Evolutionary conservation across 1,284 basidiomycete species (phyloP).

Genomic region (Heterobasidion occidentale): DNA sequence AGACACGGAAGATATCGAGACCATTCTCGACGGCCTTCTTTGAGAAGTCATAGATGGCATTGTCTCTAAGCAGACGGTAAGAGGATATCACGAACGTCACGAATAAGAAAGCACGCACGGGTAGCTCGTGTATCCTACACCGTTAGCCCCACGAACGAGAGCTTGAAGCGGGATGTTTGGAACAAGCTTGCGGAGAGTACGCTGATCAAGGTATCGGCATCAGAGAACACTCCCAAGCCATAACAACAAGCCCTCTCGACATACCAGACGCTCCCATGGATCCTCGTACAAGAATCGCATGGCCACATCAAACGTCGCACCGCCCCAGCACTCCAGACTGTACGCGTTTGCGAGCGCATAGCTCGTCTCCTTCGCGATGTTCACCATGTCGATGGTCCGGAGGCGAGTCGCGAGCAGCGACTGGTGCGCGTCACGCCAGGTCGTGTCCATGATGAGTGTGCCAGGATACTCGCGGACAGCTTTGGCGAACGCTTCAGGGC

Average conservation of each 20-base stretch:
- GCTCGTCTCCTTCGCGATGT: slow-evolving; percentile 97
- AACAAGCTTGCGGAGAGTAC: slow-evolving; percentile 90
- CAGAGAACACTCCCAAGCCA: not conserved
- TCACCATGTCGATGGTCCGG: slow-evolving; percentile 95
- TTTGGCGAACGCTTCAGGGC: slow-evolving; percentile 97
- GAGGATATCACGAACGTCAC: not conserved
- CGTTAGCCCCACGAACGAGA: slow-evolving; percentile 97
- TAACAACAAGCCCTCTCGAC: slow-evolving; percentile 13
- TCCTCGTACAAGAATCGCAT: slow-evolving; percentile 99
- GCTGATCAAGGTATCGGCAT: slow-evolving; percentile 32
- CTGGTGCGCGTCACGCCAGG: slow-evolving; percentile 99
- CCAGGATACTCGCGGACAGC: slow-evolving; percentile 96
- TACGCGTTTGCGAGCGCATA: slow-evolving; percentile 94
- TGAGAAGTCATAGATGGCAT: slow-evolving; percentile 98
- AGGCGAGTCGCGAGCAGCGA: slow-evolving; percentile 95
- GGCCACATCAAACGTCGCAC: slow-evolving; percentile 98
- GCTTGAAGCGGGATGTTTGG: slow-evolving; percentile 99
- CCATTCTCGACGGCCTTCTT: slow-evolving; percentile 99
- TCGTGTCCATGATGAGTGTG: slow-evolving; percentile 95
- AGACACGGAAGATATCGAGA: slow-evolving; percentile 99
- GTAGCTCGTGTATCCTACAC: slow-evolving; percentile 98
- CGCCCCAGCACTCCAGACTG: slow-evolving; percentile 99
- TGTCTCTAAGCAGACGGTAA: slow-evolving; percentile 58
- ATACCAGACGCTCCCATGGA: slow-evolving; percentile 94
- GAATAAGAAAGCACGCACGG: slow-evolving; percentile 53